Conservation (phyloP, 2,329 filamentous ascomycete species). For the Penicillium glabrum region DNA sequence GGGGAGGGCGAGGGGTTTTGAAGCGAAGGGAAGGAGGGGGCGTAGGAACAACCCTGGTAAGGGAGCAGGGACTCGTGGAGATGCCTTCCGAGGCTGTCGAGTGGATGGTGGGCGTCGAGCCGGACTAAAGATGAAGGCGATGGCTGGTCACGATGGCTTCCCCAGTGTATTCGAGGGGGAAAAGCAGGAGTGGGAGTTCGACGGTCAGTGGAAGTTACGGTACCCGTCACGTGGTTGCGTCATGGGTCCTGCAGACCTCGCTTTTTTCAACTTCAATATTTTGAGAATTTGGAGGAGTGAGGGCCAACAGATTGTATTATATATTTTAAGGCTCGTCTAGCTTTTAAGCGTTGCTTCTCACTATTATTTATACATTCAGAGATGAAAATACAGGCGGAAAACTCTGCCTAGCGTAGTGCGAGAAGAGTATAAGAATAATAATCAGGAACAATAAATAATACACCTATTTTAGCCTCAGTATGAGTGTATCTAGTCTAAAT, state of each 20-base stretch:
- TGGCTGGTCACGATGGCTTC: constrained; percentile 21
- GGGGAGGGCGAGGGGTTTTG: constrained; percentile 21
- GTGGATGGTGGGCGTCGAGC: neutral
- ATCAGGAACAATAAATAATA: neutral
- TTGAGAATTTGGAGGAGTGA: neutral
- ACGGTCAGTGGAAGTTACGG: constrained; percentile 25
- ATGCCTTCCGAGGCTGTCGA: neutral
- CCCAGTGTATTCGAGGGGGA: constrained; percentile 22
- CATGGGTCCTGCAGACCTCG: constrained; percentile 28
- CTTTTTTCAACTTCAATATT: neutral
- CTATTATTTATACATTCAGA: neutral
- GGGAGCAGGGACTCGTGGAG: neutral
- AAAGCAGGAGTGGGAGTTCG: constrained; percentile 25
- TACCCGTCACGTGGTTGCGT: constrained; percentile 37
- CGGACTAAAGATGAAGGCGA: constrained; percentile 17
- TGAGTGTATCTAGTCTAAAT: neutral
- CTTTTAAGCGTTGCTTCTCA: neutral
- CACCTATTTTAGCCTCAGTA: neutral
- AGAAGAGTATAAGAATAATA: neutral
- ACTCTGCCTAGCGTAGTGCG: neutral
- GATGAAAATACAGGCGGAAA: neutral
- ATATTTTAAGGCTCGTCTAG: neutral
- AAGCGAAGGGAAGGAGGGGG: constrained; percentile 26
- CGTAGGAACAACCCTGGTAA: constrained; percentile 12
- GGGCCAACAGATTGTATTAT: neutral